Percentiles rank a stretch among this genome's conserved stretches.
These are phyloP conservation scores for Fusarium paranaense DNA, from an alignment of 2,329 filamentous ascomycete genomes.

Conservation along the genomic window DNA sequence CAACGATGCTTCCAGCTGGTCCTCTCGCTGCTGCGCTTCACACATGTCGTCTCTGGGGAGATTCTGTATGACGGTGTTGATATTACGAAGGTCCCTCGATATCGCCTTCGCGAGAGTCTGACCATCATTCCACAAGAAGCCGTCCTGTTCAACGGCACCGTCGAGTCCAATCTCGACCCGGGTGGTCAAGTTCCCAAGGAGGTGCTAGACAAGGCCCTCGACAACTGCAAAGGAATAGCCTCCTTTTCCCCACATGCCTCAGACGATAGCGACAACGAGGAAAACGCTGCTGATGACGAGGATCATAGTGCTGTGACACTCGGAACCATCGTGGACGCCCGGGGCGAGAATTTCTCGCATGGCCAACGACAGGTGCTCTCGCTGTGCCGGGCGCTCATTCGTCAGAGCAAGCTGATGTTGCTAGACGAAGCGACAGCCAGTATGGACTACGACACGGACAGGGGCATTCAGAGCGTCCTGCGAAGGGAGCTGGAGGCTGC, in stretches of 20 bases:
- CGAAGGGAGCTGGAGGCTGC: slow-evolving; percentile 60
- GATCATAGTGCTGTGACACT: slow-evolving; percentile 49
- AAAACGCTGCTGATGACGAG: slow-evolving; percentile 24
- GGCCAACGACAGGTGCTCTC: slow-evolving; percentile 69
- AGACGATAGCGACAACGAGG: slow-evolving; percentile 46
- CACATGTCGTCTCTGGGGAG: slow-evolving; percentile 62
- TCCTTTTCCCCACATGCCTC: slow-evolving; percentile 59
- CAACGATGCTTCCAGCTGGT: slow-evolving; percentile 52
- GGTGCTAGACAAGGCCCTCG: slow-evolving; percentile 68
- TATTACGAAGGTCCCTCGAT: slow-evolving; percentile 63
- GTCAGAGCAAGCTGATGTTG: slow-evolving; percentile 66
- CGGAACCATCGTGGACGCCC: slow-evolving; percentile 61
- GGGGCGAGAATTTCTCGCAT: slow-evolving; percentile 67
- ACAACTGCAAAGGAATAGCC: slow-evolving; percentile 71
- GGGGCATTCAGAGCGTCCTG: slow-evolving; percentile 65
- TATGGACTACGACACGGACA: slow-evolving; percentile 69
- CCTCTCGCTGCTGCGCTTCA: slow-evolving; percentile 66
- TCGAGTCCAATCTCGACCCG: slow-evolving; percentile 72
- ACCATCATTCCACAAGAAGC: slow-evolving; percentile 71
- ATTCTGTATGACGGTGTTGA: slow-evolving; percentile 68
- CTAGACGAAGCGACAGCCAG: slow-evolving; percentile 70
- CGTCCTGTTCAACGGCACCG: slow-evolving; percentile 65
- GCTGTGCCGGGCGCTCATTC: slow-evolving; percentile 67
- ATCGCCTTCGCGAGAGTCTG: slow-evolving; percentile 63
- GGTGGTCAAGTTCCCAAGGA: slow-evolving; percentile 66